A percentile compares a stretch with the other conserved stretches of the same genome.
Conservation (phyloP, 257 asterid genomes). For the Leptodermis oblonga region DNA sequence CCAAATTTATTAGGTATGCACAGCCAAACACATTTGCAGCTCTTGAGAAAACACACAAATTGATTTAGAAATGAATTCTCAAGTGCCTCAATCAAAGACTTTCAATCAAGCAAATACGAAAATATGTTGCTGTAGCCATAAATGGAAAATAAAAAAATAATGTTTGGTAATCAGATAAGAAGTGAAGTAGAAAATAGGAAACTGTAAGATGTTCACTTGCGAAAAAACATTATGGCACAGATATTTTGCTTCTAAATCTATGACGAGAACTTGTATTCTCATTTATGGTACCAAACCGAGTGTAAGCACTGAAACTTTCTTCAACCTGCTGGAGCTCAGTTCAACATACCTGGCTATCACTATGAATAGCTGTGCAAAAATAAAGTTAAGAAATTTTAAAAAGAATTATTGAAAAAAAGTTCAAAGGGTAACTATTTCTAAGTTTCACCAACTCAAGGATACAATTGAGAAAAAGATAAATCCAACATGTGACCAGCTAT, state of each 20-base stretch:
- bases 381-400: constrained; percentile 46
- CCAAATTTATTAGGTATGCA: constrained; percentile 88
- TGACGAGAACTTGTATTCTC: background rate
- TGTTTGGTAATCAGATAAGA: background rate
- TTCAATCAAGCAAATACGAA: constrained; percentile 1
- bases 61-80: constrained; percentile 19
- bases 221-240: background rate
- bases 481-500: constrained; percentile 99
- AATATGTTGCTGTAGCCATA: background rate
- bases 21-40: constrained; percentile 99
- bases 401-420: constrained; percentile 16
- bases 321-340: constrained; percentile 10
- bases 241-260: background rate
- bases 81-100: constrained; percentile 15
- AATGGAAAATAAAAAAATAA: background rate
- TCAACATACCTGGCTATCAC: constrained; percentile 81
- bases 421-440: constrained; percentile 2
- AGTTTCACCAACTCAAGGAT: constrained; percentile 46
- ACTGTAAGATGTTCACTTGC: background rate
- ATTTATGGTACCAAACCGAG: background rate
- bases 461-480: constrained; percentile 95
- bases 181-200: background rate
- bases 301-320: background rate
- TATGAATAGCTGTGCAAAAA: constrained; percentile 64
- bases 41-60: constrained; percentile 45